Conservation (phyloP, 2,329 filamentous ascomycete genomes). For the Penicillium thymicola region DNA sequence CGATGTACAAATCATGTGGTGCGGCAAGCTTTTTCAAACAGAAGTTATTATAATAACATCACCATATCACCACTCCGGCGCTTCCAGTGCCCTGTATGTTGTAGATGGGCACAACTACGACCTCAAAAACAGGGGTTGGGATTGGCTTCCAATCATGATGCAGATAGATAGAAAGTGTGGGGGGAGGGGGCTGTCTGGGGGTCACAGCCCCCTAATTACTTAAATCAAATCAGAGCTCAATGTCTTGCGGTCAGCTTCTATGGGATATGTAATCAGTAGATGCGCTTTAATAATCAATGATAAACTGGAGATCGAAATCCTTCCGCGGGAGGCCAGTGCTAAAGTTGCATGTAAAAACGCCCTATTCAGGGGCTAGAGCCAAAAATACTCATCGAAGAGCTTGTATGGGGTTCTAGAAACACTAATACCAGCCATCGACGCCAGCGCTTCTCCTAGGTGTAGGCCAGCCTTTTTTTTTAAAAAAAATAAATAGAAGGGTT, state of each 20-base stretch:
- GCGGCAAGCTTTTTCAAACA: background rate
- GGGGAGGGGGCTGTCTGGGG: background rate
- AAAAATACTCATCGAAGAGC: slow-evolving; percentile 1
- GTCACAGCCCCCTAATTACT: background rate
- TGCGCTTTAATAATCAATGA: background rate
- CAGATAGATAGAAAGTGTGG: background rate
- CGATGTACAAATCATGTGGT: background rate
- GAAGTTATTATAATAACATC: background rate
- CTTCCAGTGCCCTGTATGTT: background rate
- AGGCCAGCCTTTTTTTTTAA: background rate
- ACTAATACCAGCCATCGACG: slow-evolving; percentile 1
- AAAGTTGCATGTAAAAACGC: background rate
- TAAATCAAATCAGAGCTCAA: background rate
- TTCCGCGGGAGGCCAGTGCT: background rate
- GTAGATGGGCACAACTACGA: background rate
- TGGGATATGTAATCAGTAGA: background rate
- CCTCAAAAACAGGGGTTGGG: background rate
- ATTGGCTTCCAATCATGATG: background rate
- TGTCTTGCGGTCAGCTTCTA: background rate
- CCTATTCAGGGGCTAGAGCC: slow-evolving; percentile 2
- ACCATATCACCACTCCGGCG: background rate
- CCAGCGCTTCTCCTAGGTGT: background rate
- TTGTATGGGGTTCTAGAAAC: background rate
- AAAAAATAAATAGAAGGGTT: background rate
- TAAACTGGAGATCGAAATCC: background rate